Evolutionary conservation across 768 basidiomycete species (phyloP), one percentile per base, ranked within the genome.

Genomic region (Collybia sp.): DNA sequence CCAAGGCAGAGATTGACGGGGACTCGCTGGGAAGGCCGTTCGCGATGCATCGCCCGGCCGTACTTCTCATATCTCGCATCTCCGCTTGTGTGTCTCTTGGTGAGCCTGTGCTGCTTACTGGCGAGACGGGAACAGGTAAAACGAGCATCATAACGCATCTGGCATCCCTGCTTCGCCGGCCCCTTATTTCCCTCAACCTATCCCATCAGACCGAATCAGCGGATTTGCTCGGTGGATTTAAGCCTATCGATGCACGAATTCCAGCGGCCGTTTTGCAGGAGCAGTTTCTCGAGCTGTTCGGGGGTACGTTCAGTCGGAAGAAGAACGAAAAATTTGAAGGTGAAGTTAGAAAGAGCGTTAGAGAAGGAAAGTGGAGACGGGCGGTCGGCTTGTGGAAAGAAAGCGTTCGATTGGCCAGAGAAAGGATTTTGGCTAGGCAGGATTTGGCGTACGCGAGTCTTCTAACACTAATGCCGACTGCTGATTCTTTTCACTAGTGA

Each of bases 81-180:
- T 80, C 82, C 2, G 82, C 80, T 16, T 79, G 86, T 0, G 71
- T 93, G 39, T 72, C 83, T 0, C 70, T 86, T 39, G 66, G 66
- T 12, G 96, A 99, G 58, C 93, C 96, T 4, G 72, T 94, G 4
- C 76, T 99, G 6, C 76, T 99, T 18, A 93, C 93, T 0, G 96
- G 96, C 39, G 96, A 99, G 70, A 99, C 96, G 2, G 96, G 96
- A n/a, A 99, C 96, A 1, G 96, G 96, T 12, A 99, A 99, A 66
- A 99, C 96, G 0, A 94, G 93, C 43, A 78, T 83, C 15, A 80
- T 99, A 12, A 88, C 93, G 2, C 83, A 96, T 56, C 74, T 98
- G 25, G 86, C 96, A 10, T 75, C 83, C 2, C 64, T 88, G n/a
- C 75, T 96, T 20, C 76, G 75, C 6, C 78, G 80, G 10, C 82